phyloP scores from a whole-genome alignment of 495 filamentous ascomycete species.

The Viridothelium virens region DNA sequence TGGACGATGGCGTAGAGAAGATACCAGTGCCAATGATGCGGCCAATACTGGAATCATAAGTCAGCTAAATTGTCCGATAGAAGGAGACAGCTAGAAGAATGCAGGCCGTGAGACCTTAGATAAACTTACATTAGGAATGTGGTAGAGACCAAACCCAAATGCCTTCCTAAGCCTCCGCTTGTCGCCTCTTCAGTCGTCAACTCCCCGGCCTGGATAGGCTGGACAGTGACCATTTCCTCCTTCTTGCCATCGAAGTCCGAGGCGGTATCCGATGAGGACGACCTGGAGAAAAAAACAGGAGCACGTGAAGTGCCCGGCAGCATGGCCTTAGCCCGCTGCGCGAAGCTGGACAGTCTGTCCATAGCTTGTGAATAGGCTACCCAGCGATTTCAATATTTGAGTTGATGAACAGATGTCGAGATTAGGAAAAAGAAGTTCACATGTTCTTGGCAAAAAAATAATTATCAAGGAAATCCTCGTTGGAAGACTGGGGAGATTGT shows the following conservation, averaged over 20 bases:
- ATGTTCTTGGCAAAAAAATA: constrained; percentile 1
- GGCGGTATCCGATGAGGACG: neutral
- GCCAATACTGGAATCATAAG: neutral
- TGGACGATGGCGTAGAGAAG: constrained; percentile 52
- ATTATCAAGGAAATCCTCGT: constrained; percentile 7
- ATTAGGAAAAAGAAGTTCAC: neutral
- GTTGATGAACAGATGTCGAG: neutral
- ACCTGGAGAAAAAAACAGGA: neutral
- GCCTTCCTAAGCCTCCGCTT: neutral
- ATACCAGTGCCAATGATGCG: constrained; percentile 59
- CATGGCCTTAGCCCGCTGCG: constrained; percentile 10
- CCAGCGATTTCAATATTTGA: neutral
- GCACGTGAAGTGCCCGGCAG: neutral
- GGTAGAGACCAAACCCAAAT: neutral
- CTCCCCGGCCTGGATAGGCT: neutral
- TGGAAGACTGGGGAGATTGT: neutral
- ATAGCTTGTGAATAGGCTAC: neutral
- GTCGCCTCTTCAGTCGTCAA: constrained; percentile 8
- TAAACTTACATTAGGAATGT: constrained; percentile 7
- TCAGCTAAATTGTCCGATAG: neutral
- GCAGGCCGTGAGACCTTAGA: neutral
- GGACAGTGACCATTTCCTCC: neutral
- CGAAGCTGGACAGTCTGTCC: constrained; percentile 5
- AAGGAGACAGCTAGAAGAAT: too few relatives aligned
- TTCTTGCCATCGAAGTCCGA: neutral